A percentile compares a stretch with the other conserved stretches of the same genome.
Evolutionary conservation across 352 stramenopile species (phyloP).

Genomic region (Paralagenidium karlingii): DNA sequence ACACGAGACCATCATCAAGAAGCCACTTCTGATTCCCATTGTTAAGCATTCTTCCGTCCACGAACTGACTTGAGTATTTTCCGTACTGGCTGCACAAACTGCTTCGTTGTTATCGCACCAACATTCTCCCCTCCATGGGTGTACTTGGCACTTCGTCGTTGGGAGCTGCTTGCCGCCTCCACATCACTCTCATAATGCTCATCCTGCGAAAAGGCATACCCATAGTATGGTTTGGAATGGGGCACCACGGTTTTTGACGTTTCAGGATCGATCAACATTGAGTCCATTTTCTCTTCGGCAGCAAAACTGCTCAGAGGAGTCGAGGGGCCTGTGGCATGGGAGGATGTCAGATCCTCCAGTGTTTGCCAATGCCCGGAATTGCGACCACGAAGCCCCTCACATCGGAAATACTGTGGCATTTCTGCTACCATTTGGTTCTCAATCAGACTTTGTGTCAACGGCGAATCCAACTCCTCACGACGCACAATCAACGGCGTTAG

Average conservation of each 20-base stretch:
- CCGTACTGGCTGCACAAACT: conserved; percentile 17
- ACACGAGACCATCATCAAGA: too few relatives aligned
- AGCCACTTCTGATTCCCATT: too few relatives aligned
- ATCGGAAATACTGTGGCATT: neutral
- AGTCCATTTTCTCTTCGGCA: too few relatives aligned
- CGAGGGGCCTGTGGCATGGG: neutral
- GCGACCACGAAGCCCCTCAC: neutral
- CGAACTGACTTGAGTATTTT: conserved; percentile 74
- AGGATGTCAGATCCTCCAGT: neutral
- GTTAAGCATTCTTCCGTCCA: conserved; percentile 51
- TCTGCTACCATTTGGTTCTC: neutral
- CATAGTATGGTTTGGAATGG: conserved; percentile 29
- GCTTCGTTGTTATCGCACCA: neutral
- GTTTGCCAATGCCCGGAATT: too few relatives aligned
- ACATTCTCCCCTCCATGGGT: too few relatives aligned
- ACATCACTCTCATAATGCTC: conserved; percentile 61
- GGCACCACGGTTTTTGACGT: neutral
- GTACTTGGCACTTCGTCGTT: neutral
- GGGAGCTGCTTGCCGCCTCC: conserved; percentile 13
- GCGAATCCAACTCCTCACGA: neutral
- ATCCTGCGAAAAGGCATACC: conserved; percentile 70
- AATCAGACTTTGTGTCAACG: too few relatives aligned
- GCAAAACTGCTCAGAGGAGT: too few relatives aligned
- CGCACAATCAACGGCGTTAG: neutral
- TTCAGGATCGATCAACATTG: too few relatives aligned